A percentile compares a stretch with the other conserved stretches of the same genome.
Evolutionary conservation across 768 basidiomycete genomes (phyloP).

Genomic region (Psilocybe subaeruginosa): DNA sequence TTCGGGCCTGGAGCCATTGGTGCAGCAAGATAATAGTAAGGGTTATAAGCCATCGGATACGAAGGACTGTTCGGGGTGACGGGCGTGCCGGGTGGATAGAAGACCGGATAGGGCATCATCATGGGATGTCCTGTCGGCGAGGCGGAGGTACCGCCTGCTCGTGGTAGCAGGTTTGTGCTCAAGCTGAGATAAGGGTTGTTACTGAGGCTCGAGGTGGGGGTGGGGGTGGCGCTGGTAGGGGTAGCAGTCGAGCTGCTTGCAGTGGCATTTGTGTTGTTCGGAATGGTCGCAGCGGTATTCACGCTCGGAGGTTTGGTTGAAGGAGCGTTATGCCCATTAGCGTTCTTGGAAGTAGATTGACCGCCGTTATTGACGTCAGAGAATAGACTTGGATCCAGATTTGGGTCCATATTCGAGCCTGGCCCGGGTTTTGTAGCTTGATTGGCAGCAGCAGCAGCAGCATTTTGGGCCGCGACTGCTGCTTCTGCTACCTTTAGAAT

Average conservation of each 20-base stretch:
- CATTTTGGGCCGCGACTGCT: slow-evolving; percentile 35
- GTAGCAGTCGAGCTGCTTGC: slow-evolving; percentile 20
- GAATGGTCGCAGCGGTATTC: slow-evolving; percentile 11
- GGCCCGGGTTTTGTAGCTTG: slow-evolving; percentile 12
- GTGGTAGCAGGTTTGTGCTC: slow-evolving; percentile 30
- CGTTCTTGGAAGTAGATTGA: background rate
- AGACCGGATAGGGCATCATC: slow-evolving; percentile 46
- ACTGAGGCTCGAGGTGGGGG: slow-evolving; percentile 30
- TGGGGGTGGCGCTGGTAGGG: slow-evolving; percentile 24
- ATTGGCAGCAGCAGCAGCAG: slow-evolving; percentile 19
- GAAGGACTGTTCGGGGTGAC: slow-evolving; percentile 39
- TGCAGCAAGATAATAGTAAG: slow-evolving; percentile 45
- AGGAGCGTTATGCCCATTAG: background rate
- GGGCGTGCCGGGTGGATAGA: slow-evolving; percentile 43
- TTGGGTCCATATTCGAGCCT: slow-evolving; percentile 24
- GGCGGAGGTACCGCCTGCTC: slow-evolving; percentile 22
- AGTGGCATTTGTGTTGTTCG: slow-evolving; percentile 13
- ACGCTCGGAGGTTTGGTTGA: slow-evolving; percentile 8
- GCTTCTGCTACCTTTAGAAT: slow-evolving; percentile 42
- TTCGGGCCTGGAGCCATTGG: slow-evolving; percentile 39
- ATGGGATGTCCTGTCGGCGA: slow-evolving; percentile 32
- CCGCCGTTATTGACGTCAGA: slow-evolving; percentile 12
- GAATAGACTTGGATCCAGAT: slow-evolving; percentile 27
- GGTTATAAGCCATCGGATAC: slow-evolving; percentile 40
- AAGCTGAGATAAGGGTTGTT: slow-evolving; percentile 38